Base-by-base conservation (phyloP, 2,329 filamentous ascomycete species). In the Chaetomium globosum region DNA sequence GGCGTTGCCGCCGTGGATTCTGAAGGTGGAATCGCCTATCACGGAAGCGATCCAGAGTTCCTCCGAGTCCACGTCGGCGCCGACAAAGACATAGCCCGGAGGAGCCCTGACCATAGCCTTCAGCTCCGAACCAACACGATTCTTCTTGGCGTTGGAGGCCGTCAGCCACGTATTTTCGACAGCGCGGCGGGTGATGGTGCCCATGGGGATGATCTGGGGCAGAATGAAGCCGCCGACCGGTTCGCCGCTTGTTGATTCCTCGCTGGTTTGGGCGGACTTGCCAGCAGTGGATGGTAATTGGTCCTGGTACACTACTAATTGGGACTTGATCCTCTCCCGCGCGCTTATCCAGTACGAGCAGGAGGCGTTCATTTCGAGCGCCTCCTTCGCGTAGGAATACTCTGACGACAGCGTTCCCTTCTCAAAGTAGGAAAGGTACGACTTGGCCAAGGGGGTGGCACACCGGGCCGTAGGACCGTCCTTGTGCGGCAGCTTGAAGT, bases 311-410 rank as follows among this genome's bases (percentile, higher is more conserved):
- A 99, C 90, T 1, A 96, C 93, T 83, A 98, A 91, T 74, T 99
- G 95, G n/a, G 89, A 91, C 83, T 81, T 94, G 77, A 99, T 99
- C 58, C 95, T 84, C 74, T 97, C 92, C 67, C 95, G 86, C 19
- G 95, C 93, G 73, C 92, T 97, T 72, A 99, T 98, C 95, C 96
- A 99, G 77, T 99, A 99, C 0, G 94, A 98, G 75, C 96, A 99
- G 0, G 93, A 97, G 0, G 95, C 93, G 72, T 99, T 99, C 95
- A 99, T 99, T 72, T 98, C 91, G 52, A 99, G 80, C 0, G 96
- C 95, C 75, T 97, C 93, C 74, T 96, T 98, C 0, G 95, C 95
- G 73, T 97, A 94, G 0, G 87, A 76, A 73, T 90, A 98, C 75
- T 97, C 90, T 0, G 94, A 98, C 0, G 92, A 91, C 3, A 99